Conservation (phyloP, 169 alveolate species). For the Cryptosporidium sp. region DNA sequence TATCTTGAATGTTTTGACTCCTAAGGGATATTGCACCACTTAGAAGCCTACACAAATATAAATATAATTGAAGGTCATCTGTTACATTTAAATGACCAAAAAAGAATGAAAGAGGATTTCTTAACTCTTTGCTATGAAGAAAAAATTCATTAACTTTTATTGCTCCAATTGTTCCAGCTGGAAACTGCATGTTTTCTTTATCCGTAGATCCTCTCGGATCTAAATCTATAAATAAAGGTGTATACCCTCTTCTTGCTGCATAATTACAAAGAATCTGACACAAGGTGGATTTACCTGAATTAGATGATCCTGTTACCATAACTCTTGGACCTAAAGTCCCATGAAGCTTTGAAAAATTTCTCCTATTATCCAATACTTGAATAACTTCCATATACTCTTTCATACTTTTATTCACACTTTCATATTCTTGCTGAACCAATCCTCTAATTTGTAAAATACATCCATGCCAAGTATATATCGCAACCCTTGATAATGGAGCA, state of each 20-base stretch:
- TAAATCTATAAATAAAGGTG: constrained; percentile 87
- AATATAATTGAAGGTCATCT: constrained; percentile 83
- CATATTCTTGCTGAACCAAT: constrained; percentile 88
- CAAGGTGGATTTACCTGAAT: constrained; percentile 89
- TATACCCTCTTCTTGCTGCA: constrained; percentile 87
- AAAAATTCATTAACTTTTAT: constrained; percentile 70
- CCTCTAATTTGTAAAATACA: constrained; percentile 89
- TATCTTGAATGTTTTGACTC: constrained; percentile 45
- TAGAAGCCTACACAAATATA: constrained; percentile 51
- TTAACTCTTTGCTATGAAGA: constrained; percentile 74
- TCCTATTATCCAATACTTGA: constrained; percentile 83
- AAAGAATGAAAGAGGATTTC: constrained; percentile 83
- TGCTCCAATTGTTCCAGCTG: constrained; percentile 83
- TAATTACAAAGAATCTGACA: constrained; percentile 85
- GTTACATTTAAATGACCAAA: constrained; percentile 85
- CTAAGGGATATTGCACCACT: constrained; percentile 59
- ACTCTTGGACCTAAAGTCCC: constrained; percentile 87
- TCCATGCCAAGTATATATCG: constrained; percentile 90
- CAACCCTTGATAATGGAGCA: constrained; percentile 84
- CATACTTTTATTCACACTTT: constrained; percentile 86
- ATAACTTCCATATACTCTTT: constrained; percentile 85
- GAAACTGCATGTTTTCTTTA: constrained; percentile 81
- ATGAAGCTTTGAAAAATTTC: constrained; percentile 85
- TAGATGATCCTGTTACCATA: constrained; percentile 88
- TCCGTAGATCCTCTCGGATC: constrained; percentile 88